Evolutionary conservation across 257 asterid genomes (phyloP).

Genomic region (Solanum paucissectum): DNA sequence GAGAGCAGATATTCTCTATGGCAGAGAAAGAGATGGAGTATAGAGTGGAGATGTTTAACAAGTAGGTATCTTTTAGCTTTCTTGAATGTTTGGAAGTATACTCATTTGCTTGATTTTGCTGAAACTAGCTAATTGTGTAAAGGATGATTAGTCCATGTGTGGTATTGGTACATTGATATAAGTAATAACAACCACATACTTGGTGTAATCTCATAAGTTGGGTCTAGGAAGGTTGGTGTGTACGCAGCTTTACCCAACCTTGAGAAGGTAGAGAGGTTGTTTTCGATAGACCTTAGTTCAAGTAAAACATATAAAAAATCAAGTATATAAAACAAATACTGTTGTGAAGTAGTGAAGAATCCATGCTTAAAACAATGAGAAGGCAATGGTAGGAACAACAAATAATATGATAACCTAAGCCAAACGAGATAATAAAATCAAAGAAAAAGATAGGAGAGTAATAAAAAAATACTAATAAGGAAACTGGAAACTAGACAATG

Average conservation of each 20-base stretch:
- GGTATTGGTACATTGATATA: not conserved
- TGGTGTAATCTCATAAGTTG: not conserved
- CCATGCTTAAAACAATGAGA: not conserved
- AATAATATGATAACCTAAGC: not conserved
- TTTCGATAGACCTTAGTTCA: not conserved
- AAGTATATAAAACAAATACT: not conserved
- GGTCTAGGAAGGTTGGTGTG: not conserved
- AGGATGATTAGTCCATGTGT: not conserved
- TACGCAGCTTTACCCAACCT: not conserved
- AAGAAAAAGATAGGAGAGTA: not conserved
- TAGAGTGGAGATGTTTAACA: conserved; percentile 68
- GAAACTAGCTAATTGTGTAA: not conserved
- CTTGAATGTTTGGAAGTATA: not conserved
- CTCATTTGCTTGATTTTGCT: not conserved
- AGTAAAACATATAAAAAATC: not conserved
- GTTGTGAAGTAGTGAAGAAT: not conserved
- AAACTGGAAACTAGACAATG: not conserved
- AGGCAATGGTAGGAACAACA: not conserved
- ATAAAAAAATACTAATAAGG: not conserved
- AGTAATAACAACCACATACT: not conserved
- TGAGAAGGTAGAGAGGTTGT: not conserved
- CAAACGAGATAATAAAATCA: not conserved
- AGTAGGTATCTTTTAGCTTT: conserved; percentile 14
- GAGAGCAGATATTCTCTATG: conserved; percentile 49
- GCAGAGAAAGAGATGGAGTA: conserved; percentile 83